Evolutionary conservation across 257 asterid species (phyloP), one percentile per base, ranked within the genome.

Genomic region (Leonotis leonurus): DNA sequence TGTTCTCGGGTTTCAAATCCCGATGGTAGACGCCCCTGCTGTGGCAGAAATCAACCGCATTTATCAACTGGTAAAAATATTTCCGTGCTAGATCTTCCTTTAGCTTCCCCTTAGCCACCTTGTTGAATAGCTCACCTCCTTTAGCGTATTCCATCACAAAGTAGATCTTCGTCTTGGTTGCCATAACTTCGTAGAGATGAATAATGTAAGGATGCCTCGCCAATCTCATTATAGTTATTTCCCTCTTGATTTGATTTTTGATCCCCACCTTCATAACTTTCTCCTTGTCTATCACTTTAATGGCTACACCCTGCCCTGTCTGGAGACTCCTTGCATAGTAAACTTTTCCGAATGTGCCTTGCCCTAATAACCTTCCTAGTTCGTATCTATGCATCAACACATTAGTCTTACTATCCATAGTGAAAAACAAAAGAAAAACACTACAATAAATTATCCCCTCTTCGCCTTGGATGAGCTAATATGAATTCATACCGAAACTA

Each of bases 281-380:
- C 9, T 87, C 95, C 75, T 87, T 90, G 73, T 88, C 93, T 54
- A 87, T 75, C 48, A 87, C 87, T 78, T 87, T 90, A 67, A 90
- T 83, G 22, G 97, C 96, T 55, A 87, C 97, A 71, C 85, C 59
- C 75, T 83, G 85, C 40, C 93, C 95, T 0, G 89, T 83, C 33
- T 21, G 70, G 53, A 87, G 32, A 60, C 80, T 82, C 80, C 96
- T 80, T 0, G 76, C 96, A 45, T 78, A 77, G 54, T 75, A 87
- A 25, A 90, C 96, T 80, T 90, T 90, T 0, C 90, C 97, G 57
- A 90, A 90, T 6, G 97, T 81, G 3, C 97, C 97, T 80, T 87
- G 90, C 11, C 97, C 97, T 48, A 90, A 74, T 59, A 87, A 70
- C 71, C 96, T 86, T 27, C 97, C 97, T n/a, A 90, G 14, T 50